These are phyloP conservation scores for Delphinella strobiligena DNA, from an alignment of 2,329 filamentous ascomycete species.

Conservation along the genomic window DNA sequence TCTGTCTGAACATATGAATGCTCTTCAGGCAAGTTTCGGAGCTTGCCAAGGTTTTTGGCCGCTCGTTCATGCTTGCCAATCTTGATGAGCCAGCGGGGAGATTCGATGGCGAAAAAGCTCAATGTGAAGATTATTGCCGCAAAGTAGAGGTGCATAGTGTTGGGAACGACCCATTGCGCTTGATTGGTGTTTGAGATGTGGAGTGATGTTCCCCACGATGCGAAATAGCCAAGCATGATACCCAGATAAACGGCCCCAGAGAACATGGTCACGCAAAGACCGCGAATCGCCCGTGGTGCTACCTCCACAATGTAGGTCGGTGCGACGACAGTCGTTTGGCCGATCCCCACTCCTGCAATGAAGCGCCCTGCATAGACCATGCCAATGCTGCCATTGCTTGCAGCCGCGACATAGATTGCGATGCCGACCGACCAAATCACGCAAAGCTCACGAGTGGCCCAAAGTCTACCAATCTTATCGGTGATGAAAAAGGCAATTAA, in stretches of 20 bases:
- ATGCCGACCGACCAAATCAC: constrained; percentile 17
- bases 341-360: constrained; percentile 30
- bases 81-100: constrained; percentile 22
- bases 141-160: constrained; percentile 66
- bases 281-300: constrained; percentile 22
- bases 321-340: constrained; percentile 44
- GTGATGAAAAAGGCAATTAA: constrained; percentile 38
- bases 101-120: constrained; percentile 34
- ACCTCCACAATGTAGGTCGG: constrained; percentile 49
- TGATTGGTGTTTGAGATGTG: constrained; percentile 32
- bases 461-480: constrained; percentile 20
- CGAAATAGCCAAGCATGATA: constrained; percentile 46
- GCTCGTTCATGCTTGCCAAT: constrained; percentile 20
- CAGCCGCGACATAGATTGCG: constrained; percentile 34
- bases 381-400: constrained; percentile 18
- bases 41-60: constrained; percentile 16
- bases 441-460: constrained; percentile 19
- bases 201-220: constrained; percentile 43
- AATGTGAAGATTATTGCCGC: constrained; percentile 58
- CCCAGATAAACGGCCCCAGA: constrained; percentile 60
- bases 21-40: constrained; percentile 17
- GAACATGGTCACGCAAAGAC: constrained; percentile 62
- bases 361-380: constrained; percentile 27
- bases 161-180: constrained; percentile 52
- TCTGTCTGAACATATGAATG: constrained; percentile 33